Evolutionary conservation across 2,329 filamentous ascomycete genomes (phyloP).

Genomic region (Monilinia aucupariae): DNA sequence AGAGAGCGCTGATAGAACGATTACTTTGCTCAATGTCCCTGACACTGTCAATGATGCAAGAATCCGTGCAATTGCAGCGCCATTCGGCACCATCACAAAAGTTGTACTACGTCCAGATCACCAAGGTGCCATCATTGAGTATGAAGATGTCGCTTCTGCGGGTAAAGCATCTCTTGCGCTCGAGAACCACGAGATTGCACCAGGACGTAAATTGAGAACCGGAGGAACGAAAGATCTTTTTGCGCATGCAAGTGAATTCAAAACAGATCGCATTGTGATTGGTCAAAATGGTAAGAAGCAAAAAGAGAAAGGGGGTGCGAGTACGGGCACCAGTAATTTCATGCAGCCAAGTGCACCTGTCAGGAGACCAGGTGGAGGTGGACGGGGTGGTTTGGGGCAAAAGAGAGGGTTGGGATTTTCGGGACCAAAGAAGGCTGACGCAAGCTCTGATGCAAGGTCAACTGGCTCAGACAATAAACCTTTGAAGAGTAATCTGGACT

Average conservation of each 20-base stretch:
- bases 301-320: neutral
- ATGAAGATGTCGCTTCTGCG: conserved; percentile 56
- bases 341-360: conserved; percentile 32
- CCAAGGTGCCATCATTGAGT: conserved; percentile 82
- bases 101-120: conserved; percentile 76
- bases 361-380: conserved; percentile 34
- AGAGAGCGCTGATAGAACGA: conserved; percentile 60
- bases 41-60: conserved; percentile 90
- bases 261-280: conserved; percentile 39
- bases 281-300: conserved; percentile 28
- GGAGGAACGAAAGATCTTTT: conserved; percentile 53
- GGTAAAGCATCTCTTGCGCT: conserved; percentile 64
- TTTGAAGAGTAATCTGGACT: conserved; percentile 52
- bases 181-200: conserved; percentile 49
- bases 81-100: conserved; percentile 66
- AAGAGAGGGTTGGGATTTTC: conserved; percentile 36
- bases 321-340: conserved; percentile 31
- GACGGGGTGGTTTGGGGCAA: conserved; percentile 37
- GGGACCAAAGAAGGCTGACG: conserved; percentile 6
- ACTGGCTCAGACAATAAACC: conserved; percentile 26
- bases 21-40: conserved; percentile 78
- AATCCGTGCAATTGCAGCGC: conserved; percentile 66
- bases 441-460: conserved; percentile 13
- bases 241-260: conserved; percentile 44
- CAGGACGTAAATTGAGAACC: conserved; percentile 47